A percentile compares a stretch with the other conserved stretches of the same genome.
Evolutionary conservation across 345 rosid species (phyloP).

Genomic region (Citrus unshiu): DNA sequence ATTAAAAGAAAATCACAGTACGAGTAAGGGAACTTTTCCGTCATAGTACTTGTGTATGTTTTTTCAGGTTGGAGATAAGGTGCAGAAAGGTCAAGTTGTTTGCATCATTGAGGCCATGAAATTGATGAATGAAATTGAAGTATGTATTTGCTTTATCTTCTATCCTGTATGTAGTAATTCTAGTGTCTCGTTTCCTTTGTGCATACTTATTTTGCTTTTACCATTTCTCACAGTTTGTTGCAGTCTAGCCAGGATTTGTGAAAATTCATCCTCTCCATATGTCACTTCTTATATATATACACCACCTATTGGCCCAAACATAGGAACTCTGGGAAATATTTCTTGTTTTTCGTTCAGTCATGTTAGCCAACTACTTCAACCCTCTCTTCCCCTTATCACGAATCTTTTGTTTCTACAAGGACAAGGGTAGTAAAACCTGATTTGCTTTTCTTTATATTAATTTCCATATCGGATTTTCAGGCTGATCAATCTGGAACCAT

Average conservation of each 20-base stretch:
- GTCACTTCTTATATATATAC: background rate
- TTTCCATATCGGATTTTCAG: conserved; percentile 32
- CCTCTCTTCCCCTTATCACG: background rate
- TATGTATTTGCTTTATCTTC: conserved; percentile 20
- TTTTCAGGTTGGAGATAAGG: conserved; percentile 87
- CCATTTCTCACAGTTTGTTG: background rate
- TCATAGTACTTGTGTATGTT: background rate
- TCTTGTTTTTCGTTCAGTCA: background rate
- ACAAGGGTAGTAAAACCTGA: no score
- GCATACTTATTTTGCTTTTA: background rate
- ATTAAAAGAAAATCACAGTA: background rate
- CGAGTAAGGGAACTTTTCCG: background rate
- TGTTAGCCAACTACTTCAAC: background rate
- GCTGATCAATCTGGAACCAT: conserved; percentile 95
- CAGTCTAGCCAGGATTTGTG: background rate
- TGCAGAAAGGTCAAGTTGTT: conserved; percentile 91
- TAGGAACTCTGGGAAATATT: background rate
- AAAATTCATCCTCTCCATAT: background rate
- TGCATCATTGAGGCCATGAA: conserved; percentile 99
- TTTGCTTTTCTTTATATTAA: background rate
- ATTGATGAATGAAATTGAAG: conserved; percentile 98
- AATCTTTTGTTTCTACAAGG: no score
- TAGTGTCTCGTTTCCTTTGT: no score
- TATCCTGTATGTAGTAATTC: background rate
- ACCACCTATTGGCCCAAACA: background rate